These are phyloP conservation scores for Leccinum longicurvipes DNA, from an alignment of 768 basidiomycete species.

Conservation along the genomic window DNA sequence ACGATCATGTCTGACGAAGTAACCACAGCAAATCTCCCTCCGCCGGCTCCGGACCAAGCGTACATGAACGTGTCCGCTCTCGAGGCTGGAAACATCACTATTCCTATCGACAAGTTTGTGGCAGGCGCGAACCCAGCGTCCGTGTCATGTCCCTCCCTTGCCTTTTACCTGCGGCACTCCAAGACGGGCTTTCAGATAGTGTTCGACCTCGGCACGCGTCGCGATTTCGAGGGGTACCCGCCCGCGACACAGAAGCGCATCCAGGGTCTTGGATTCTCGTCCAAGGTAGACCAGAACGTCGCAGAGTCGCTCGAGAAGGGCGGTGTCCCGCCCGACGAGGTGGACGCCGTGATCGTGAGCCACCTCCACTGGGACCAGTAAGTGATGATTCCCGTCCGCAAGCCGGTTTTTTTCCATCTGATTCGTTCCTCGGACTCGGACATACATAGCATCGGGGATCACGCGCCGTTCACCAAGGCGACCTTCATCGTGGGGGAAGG, in stretches of 20 bases:
- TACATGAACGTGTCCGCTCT: slow-evolving; percentile 55
- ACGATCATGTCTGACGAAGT: slow-evolving; percentile 1
- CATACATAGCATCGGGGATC: slow-evolving; percentile 41
- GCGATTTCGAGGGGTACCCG: slow-evolving; percentile 43
- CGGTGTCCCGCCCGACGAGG: slow-evolving; percentile 40
- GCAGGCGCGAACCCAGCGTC: slow-evolving; percentile 31
- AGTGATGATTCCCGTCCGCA: neutral
- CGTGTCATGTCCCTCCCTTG: slow-evolving; percentile 41
- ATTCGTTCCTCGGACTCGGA: neutral
- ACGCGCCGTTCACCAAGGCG: slow-evolving; percentile 42
- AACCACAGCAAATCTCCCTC: slow-evolving; percentile 12
- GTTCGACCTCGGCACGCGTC: slow-evolving; percentile 57
- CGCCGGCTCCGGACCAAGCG: slow-evolving; percentile 37
- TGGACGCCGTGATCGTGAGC: slow-evolving; percentile 45
- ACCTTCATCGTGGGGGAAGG: slow-evolving; percentile 47
- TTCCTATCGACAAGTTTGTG: slow-evolving; percentile 39
- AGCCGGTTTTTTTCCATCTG: neutral
- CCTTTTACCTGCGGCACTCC: slow-evolving; percentile 53
- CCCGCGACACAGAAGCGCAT: slow-evolving; percentile 28
- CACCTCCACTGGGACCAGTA: slow-evolving; percentile 54
- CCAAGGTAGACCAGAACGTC: slow-evolving; percentile 34
- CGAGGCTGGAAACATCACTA: slow-evolving; percentile 44
- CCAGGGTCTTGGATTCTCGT: slow-evolving; percentile 4
- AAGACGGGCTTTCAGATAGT: slow-evolving; percentile 36
- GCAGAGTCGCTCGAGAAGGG: slow-evolving; percentile 49